phyloP scores from a whole-genome alignment of 768 basidiomycete genomes.

The Amylocystis lapponica region DNA sequence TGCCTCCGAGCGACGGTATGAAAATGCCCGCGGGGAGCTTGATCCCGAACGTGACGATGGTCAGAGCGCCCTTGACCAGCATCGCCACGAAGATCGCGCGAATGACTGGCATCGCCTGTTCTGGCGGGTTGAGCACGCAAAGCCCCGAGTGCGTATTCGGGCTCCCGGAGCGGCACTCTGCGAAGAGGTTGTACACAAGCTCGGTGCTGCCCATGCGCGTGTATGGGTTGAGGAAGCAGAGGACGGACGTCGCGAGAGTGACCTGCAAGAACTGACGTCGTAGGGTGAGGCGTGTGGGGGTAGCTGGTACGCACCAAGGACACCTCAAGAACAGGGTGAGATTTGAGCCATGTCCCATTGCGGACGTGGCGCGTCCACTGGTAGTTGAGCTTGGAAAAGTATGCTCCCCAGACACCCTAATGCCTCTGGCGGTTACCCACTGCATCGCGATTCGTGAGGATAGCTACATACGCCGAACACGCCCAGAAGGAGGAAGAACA shows the following conservation, averaged over 20 bases:
- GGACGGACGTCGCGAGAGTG: conserved; percentile 65
- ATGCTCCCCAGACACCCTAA: conserved; percentile 90
- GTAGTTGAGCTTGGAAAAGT: conserved; percentile 88
- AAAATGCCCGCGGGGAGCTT: conserved; percentile 93
- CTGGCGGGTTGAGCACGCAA: conserved; percentile 61
- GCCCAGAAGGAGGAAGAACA: conserved; percentile 82
- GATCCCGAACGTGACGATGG: conserved; percentile 90
- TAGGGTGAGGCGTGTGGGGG: background rate
- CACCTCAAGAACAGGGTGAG: conserved; percentile 81
- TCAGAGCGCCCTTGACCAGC: conserved; percentile 74
- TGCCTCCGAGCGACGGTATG: conserved; percentile 79
- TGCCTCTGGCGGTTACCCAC: no score
- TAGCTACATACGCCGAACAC: conserved; percentile 68
- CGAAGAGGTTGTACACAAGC: conserved; percentile 86
- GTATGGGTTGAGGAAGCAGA: conserved; percentile 86
- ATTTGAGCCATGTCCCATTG: conserved; percentile 72
- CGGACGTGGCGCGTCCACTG: conserved; percentile 84
- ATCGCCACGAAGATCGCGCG: conserved; percentile 67
- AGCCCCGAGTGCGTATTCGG: conserved; percentile 54
- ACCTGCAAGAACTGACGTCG: conserved; percentile 41
- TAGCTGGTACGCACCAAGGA: conserved; percentile 48
- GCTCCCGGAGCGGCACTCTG: conserved; percentile 68
- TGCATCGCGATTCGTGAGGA: background rate
- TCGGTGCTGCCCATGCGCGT: conserved; percentile 95
- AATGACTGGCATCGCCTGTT: conserved; percentile 57